phyloP scores from a whole-genome alignment of 2,329 filamentous ascomycete species.

The Thielaviopsis ethacetica region DNA sequence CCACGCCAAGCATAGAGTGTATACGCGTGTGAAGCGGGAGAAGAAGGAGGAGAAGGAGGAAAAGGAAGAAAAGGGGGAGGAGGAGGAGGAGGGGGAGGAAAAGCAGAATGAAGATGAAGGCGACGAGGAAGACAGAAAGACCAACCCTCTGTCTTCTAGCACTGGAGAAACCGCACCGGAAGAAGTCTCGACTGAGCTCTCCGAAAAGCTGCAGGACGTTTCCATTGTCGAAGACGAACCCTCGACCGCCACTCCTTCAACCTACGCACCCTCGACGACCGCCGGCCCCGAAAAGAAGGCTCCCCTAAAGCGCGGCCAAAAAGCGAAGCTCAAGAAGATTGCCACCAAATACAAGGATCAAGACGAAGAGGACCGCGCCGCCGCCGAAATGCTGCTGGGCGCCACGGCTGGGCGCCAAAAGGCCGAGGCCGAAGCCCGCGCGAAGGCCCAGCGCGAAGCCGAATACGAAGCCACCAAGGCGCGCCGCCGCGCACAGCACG shows the following conservation, averaged over 20 bases:
- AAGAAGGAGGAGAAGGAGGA: conserved; percentile 14
- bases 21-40: conserved; percentile 10
- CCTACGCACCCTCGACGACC: conserved; percentile 11
- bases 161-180: not conserved
- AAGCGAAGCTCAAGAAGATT: conserved; percentile 70
- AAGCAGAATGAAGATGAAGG: conserved; percentile 20
- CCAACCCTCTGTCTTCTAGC: conserved; percentile 3
- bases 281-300: conserved; percentile 28
- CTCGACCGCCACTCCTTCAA: conserved; percentile 11
- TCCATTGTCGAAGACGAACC: conserved; percentile 6
- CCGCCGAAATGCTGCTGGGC: conserved; percentile 78
- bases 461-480: conserved; percentile 49
- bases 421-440: conserved; percentile 49
- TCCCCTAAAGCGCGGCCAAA: conserved; percentile 54
- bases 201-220: not conserved
- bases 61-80: not conserved
- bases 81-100: conserved; percentile 20
- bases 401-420: conserved; percentile 50
- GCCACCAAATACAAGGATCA: conserved; percentile 83
- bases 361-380: conserved; percentile 78
- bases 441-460: conserved; percentile 53
- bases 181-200: not conserved
- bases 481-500: conserved; percentile 65
- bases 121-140: not conserved
- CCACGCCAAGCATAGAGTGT: conserved; percentile 52